Evolutionary conservation across 805 yeast species (phyloP), one percentile per base, ranked within the genome.

Genomic region (Yamadazyma nakazawae): DNA sequence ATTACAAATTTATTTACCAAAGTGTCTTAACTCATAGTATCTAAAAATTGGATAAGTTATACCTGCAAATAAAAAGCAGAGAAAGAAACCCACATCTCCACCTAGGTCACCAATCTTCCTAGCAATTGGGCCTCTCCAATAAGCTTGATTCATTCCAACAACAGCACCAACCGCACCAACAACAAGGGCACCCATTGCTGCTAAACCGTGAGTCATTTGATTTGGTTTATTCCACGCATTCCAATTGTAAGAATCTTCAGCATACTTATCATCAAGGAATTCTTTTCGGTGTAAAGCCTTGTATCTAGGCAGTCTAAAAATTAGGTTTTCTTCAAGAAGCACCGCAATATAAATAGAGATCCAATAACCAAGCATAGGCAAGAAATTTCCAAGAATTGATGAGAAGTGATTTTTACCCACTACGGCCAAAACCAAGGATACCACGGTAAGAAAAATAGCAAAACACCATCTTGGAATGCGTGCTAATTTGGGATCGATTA

Each of bases 301-400:
- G 45, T 60, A 57, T 16, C 55, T 43, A 21, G 51, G 39, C 5
- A 62, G 49, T 46, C 67, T 51, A 54, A 68, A 68, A 6, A 68
- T 57, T 25, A 56, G 21, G 57, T 68, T 68, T 42, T 68, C 74
- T 44, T 68, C 70, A 24, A 68, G 46, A 37, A 68, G 57, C 8
- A 68, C 50, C 17, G 57, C 52, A 43, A 68, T 63, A 54, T 68
- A 68, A 61, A 68, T 66, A 45, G 69, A 60, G 37, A 68, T 59
- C 74, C 74, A 68, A 55, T 68, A 68, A 6, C 70, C 74, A 12
- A 68, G 59, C 74, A 68, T 68, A 6, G 74, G 74, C 46, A 68
- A 58, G 54, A 68, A 68, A 46, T 68, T 68, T 18, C 68, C 61
- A 53, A 68, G 54, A 42, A 68, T 66, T 8, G 64, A 51, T 34